Percentiles rank a stretch among this genome's conserved stretches.
Conservation (phyloP, 2,329 filamentous ascomycete species). For the Fusarium multiceps region DNA sequence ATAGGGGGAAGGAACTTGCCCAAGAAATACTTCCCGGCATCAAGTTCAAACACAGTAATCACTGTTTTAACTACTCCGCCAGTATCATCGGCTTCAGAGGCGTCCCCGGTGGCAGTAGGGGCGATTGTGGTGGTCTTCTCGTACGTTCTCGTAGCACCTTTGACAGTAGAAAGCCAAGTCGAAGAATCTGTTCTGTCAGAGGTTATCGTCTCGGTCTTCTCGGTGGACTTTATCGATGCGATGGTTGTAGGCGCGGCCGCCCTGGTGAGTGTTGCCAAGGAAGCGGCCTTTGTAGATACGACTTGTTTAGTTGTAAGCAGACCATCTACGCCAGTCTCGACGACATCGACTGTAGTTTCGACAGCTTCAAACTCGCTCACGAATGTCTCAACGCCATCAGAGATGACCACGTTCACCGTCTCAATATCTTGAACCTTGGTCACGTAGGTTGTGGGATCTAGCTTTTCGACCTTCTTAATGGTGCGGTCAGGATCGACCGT, state of each 20-base stretch:
- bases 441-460: conserved; percentile 39
- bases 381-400: conserved; percentile 21
- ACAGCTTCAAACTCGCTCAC: conserved; percentile 24
- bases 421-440: conserved; percentile 33
- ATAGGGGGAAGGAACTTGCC: conserved; percentile 59
- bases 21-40: conserved; percentile 51
- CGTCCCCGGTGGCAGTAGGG: conserved; percentile 25
- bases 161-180: conserved; percentile 34
- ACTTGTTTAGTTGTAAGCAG: conserved; percentile 26
- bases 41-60: conserved; percentile 34
- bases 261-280: conserved; percentile 25
- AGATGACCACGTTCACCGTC: conserved; percentile 31
- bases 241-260: conserved; percentile 33
- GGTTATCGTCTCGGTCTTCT: conserved; percentile 34
- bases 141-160: conserved; percentile 36
- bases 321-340: conserved; percentile 28
- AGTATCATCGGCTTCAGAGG: conserved; percentile 7
- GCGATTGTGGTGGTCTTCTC: conserved; percentile 26
- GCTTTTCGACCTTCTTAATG: conserved; percentile 38
- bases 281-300: conserved; percentile 26
- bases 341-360: conserved; percentile 24
- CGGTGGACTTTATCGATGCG: conserved; percentile 16
- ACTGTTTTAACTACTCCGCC: conserved; percentile 21
- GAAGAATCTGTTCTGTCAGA: conserved; percentile 35
- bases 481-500: conserved; percentile 38